Base-by-base conservation (phyloP, 441 rosid genomes). In the Croton laevigatus region DNA sequence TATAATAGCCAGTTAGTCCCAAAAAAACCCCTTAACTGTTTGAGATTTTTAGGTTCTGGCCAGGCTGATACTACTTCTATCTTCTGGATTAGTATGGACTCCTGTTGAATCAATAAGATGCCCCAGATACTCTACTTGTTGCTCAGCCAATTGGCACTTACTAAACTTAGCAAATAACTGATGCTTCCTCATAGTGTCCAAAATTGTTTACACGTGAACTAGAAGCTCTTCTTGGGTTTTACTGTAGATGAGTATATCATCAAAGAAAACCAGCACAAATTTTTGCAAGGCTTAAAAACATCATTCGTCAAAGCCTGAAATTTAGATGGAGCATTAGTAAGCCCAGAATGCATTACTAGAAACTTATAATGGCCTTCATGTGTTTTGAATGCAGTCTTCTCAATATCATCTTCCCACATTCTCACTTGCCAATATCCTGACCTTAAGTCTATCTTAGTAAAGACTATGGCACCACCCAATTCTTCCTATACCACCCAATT, bases 361-460 rank as follows among this genome's bases (percentile, higher is more conserved):
- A 51, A 51, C 17, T 51, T 22, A n/a, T 16, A 51, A 17, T 51
- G 22, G 0, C 55, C 55, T 1, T 16, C 4, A 17, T 51, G 55
- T 0, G 55, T 51, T 17, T 12, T 1, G 8, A 69, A 69, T 0
- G 44, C 3, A 8, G 11, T 69, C 4, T 58, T 69, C 0, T 6
- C 7, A 0, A 59, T 13, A 3, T 69, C 64, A 0, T 0, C 2
- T 0, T 16, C 0, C 1, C 7, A 0, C 42, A 44, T 42, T 3
- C 55, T n/a, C 1, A 69, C 58, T 7, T 69, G 34, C 12, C 44
- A 53, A 5, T 69, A 69, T 0, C 64, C 32, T 1, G 44, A 20
- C 19, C 8, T 9, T 1, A 69, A n/a, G 0, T 69, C 72, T 10
- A 69, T 0, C 2, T 69, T 69, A 0, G 23, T 22, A 11, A 57